Evolutionary conservation across 2,329 filamentous ascomycete species (phyloP).

Genomic region (Hypoxylon sp.): DNA sequence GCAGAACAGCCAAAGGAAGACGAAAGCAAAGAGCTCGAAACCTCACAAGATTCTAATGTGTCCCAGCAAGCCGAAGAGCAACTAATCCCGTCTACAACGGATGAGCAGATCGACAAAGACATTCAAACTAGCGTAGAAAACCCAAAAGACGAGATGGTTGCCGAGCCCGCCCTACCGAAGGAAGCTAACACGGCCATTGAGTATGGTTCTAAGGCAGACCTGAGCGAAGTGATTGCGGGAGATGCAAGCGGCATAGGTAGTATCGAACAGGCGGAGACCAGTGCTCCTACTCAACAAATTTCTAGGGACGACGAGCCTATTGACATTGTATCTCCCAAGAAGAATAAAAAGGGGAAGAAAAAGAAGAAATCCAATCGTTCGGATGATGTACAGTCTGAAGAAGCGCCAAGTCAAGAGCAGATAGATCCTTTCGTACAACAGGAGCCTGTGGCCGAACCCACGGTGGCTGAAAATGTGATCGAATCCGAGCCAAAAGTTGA

Average conservation of each 20-base stretch:
- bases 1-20: slow-evolving; percentile 48
- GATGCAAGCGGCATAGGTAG: slow-evolving; percentile 1
- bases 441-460: neutral
- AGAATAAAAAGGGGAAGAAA: slow-evolving; percentile 49
- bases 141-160: slow-evolving; percentile 34
- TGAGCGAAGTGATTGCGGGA: slow-evolving; percentile 8
- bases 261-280: slow-evolving; percentile 24
- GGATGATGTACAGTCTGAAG: slow-evolving; percentile 17
- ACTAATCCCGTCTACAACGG: too few species aligned
- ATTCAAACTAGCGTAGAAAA: slow-evolving; percentile 12
- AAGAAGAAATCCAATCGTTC: slow-evolving; percentile 35
- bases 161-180: slow-evolving; percentile 31
- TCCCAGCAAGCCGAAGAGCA: too few species aligned
- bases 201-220: slow-evolving; percentile 11
- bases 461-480: neutral
- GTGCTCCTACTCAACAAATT: slow-evolving; percentile 17
- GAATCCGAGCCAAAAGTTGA: too few species aligned
- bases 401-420: neutral
- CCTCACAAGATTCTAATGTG: slow-evolving; percentile 19
- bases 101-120: slow-evolving; percentile 23
- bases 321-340: slow-evolving; percentile 38
- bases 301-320: slow-evolving; percentile 34
- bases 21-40: slow-evolving; percentile 43
- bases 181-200: slow-evolving; percentile 38
- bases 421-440: too few species aligned